Evolutionary conservation across 2,329 filamentous ascomycete species (phyloP).

Genomic region (Fusarium redolens): DNA sequence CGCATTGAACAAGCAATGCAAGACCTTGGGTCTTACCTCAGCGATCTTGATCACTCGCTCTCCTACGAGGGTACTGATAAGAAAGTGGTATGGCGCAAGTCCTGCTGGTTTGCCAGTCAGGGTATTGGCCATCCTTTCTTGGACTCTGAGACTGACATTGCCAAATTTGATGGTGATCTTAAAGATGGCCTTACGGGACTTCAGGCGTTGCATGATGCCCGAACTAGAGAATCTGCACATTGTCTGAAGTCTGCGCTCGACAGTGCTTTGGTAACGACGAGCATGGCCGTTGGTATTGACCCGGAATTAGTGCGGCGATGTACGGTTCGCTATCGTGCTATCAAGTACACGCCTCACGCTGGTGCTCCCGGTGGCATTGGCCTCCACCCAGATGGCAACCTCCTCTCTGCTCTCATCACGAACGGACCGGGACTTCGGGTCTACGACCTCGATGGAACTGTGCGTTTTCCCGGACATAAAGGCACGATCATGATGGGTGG

Average conservation of each 20-base stretch:
- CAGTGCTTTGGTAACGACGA: background rate
- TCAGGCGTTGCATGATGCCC: background rate
- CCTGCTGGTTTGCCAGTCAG: slow-evolving; percentile 21
- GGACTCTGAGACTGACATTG: slow-evolving; percentile 2
- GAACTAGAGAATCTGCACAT: background rate
- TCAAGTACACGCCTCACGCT: slow-evolving; percentile 10
- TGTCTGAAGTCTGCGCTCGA: slow-evolving; percentile 6
- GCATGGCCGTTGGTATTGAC: slow-evolving; percentile 10
- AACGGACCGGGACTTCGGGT: slow-evolving; percentile 3
- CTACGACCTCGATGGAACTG: background rate
- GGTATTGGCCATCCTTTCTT: slow-evolving; percentile 13
- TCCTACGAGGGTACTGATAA: slow-evolving; percentile 25
- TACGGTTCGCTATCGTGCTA: slow-evolving; percentile 4
- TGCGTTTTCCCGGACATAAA: background rate
- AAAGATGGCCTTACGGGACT: slow-evolving; percentile 12
- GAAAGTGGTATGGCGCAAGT: slow-evolving; percentile 22
- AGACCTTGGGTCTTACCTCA: slow-evolving; percentile 4
- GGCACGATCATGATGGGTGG: slow-evolving; percentile 19
- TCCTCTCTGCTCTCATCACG: slow-evolving; percentile 3
- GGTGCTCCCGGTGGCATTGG: slow-evolving; percentile 7
- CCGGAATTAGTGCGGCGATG: background rate
- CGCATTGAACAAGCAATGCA: slow-evolving; percentile 15
- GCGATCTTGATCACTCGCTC: slow-evolving; percentile 6
- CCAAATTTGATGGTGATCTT: slow-evolving; percentile 16
- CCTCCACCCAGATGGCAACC: slow-evolving; percentile 2